Evolutionary conservation across 2,329 filamentous ascomycete genomes (phyloP).

Genomic region (Calycina herbarum): DNA sequence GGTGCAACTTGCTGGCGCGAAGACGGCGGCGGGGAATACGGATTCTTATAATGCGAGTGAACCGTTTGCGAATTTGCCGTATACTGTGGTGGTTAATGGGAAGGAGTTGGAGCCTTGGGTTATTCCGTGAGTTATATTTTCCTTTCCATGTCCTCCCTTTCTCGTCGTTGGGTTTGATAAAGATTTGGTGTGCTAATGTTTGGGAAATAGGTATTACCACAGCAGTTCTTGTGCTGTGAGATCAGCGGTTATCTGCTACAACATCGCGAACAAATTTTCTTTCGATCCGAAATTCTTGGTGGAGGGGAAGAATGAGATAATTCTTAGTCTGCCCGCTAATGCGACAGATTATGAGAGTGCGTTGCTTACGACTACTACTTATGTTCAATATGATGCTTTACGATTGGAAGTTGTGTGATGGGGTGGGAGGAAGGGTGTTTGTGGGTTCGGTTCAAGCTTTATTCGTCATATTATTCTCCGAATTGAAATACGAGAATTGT

Average conservation of each 20-base stretch:
- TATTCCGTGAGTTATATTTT: constrained; percentile 49
- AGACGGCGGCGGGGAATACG: constrained; percentile 62
- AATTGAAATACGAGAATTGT: no score
- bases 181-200: constrained; percentile 16
- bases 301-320: constrained; percentile 54
- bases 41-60: constrained; percentile 57
- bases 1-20: constrained; percentile 62
- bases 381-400: constrained; percentile 67
- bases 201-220: constrained; percentile 48
- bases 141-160: not conserved
- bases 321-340: constrained; percentile 59
- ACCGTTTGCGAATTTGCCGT: constrained; percentile 53
- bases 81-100: constrained; percentile 50
- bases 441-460: no score
- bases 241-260: constrained; percentile 61
- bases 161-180: not conserved
- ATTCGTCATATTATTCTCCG: no score
- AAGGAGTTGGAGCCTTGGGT: constrained; percentile 51
- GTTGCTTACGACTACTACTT: constrained; percentile 53
- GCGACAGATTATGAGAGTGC: constrained; percentile 60
- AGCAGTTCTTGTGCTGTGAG: constrained; percentile 61
- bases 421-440: no score
- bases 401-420: constrained; percentile 51
- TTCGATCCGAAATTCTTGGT: constrained; percentile 52
- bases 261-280: constrained; percentile 57